These are phyloP conservation scores for Penicillium manginii DNA, from an alignment of 495 filamentous ascomycete genomes.

Conservation along the genomic window DNA sequence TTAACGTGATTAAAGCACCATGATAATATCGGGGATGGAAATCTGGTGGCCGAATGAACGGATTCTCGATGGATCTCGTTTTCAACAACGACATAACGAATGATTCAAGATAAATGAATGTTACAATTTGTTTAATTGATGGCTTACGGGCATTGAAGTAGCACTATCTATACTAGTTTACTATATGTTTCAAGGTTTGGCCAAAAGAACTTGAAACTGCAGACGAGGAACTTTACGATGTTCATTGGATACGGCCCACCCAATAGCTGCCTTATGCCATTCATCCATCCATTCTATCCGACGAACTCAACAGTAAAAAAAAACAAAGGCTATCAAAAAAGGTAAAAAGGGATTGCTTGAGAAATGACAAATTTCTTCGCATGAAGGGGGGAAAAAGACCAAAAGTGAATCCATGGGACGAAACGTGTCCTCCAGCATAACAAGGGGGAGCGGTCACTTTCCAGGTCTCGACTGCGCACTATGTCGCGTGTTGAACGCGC, in stretches of 20 bases:
- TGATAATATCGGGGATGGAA: background rate
- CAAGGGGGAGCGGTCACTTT: background rate
- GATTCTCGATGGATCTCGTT: slow-evolving; percentile 34
- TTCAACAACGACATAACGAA: slow-evolving; percentile 48
- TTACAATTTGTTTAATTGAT: background rate
- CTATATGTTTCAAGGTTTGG: background rate
- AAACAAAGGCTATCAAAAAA: background rate
- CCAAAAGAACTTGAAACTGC: no score
- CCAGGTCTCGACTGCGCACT: slow-evolving; percentile 6
- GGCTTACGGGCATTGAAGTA: background rate
- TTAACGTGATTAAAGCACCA: background rate
- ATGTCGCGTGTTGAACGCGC: slow-evolving; percentile 31
- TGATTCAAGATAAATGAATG: slow-evolving; percentile 6
- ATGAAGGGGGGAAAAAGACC: background rate
- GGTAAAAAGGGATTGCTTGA: background rate
- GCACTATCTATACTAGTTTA: background rate
- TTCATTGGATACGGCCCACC: no score
- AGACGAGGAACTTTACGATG: no score
- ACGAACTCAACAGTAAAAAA: background rate
- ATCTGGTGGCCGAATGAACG: background rate
- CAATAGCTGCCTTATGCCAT: background rate
- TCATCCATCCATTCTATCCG: background rate
- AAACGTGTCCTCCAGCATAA: background rate
- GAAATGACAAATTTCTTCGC: background rate
- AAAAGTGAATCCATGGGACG: background rate